These are phyloP conservation scores for Trichophyton rubrum DNA, from an alignment of 2,329 filamentous ascomycete species.

Conservation along the genomic window DNA sequence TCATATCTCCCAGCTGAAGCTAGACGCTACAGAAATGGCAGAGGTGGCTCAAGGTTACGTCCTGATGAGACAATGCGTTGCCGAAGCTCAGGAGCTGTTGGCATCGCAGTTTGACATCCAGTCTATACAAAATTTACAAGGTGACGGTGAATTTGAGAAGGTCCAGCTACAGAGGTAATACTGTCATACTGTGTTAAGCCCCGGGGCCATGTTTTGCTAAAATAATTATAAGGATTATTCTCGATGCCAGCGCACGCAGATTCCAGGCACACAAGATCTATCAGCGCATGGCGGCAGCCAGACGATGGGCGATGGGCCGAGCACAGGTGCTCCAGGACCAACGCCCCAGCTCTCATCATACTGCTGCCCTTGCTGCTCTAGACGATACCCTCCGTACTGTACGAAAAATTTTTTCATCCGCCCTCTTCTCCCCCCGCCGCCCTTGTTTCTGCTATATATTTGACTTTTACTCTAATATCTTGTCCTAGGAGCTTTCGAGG, in stretches of 20 bases:
- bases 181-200: not conserved
- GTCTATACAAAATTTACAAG: conserved; percentile 28
- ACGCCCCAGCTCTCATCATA: conserved; percentile 36
- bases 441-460: not conserved
- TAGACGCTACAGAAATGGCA: conserved; percentile 41
- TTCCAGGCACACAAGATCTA: conserved; percentile 52
- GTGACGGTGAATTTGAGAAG: conserved; percentile 43
- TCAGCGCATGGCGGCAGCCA: conserved; percentile 44
- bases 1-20: conserved; percentile 44
- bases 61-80: conserved; percentile 43
- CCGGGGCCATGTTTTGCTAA: conserved; percentile 1
- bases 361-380: conserved; percentile 37
- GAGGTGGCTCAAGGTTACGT: conserved; percentile 48
- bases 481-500: conserved; percentile 40
- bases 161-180: conserved; percentile 44
- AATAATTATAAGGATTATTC: conserved; percentile 39
- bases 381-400: conserved; percentile 39
- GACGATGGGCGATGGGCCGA: conserved; percentile 47
- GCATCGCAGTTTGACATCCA: conserved; percentile 40
- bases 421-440: not conserved
- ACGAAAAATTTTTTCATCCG: conserved; percentile 17
- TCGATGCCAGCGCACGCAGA: conserved; percentile 47
- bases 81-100: conserved; percentile 44
- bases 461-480: conserved; percentile 1
- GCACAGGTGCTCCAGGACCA: conserved; percentile 40